These are phyloP conservation scores for Hapsidospora chrysogenum DNA, from an alignment of 495 filamentous ascomycete species.

Conservation along the genomic window DNA sequence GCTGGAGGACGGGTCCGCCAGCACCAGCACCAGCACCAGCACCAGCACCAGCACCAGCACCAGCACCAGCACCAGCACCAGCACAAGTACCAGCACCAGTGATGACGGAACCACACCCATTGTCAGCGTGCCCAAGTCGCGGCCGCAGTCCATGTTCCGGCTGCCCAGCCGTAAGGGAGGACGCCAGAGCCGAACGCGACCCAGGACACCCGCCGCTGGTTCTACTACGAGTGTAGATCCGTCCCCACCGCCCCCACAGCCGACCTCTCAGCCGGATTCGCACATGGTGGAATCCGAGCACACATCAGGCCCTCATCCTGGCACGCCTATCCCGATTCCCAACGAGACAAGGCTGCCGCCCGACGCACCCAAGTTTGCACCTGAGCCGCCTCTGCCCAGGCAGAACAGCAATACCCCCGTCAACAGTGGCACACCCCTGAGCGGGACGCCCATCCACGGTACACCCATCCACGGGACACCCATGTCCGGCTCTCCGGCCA, in stretches of 20 bases:
- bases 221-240: conserved; percentile 1
- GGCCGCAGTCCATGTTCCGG: conserved; percentile 1
- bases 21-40: not conserved
- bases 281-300: conserved; percentile 2
- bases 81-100: not conserved
- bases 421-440: not conserved
- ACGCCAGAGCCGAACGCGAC: not conserved
- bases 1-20: not conserved
- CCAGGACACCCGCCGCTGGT: not conserved
- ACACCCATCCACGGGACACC: not conserved
- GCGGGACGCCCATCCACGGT: not conserved
- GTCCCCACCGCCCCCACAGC: too few relatives aligned
- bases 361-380: not conserved
- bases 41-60: not conserved
- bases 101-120: not conserved
- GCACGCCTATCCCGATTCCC: conserved; percentile 4
- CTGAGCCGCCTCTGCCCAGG: conserved; percentile 1
- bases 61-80: not conserved
- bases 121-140: not conserved
- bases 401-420: conserved; percentile 1
- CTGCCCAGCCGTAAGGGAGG: not conserved
- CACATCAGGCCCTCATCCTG: conserved; percentile 2
- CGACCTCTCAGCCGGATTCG: not conserved
- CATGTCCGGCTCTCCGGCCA: not conserved
- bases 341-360: not conserved